Evolutionary conservation across 352 stramenopile genomes (phyloP).

Genomic region (Phytopythium litorale): DNA sequence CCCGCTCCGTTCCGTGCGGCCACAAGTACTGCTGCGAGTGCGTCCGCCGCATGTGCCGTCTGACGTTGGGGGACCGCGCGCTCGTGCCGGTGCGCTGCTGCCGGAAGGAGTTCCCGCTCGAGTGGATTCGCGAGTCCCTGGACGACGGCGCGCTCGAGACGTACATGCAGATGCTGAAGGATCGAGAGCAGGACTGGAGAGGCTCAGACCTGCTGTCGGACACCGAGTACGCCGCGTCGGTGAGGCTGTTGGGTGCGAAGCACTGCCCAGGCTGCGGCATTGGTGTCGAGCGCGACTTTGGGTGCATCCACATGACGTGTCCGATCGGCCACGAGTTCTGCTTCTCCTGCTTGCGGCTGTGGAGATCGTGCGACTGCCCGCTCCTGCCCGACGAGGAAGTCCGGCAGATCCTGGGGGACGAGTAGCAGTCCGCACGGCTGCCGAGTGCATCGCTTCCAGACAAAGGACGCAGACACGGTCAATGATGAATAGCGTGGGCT

Average conservation of each 20-base stretch:
- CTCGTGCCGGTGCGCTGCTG: slow-evolving; percentile 71
- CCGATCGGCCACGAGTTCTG: slow-evolving; percentile 74
- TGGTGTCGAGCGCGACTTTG: slow-evolving; percentile 62
- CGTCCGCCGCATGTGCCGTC: slow-evolving; percentile 50
- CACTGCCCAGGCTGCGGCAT: slow-evolving; percentile 75
- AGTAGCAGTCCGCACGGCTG: slow-evolving; percentile 4
- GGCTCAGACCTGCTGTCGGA: slow-evolving; percentile 56
- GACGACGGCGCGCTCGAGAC: slow-evolving; percentile 23
- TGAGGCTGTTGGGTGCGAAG: slow-evolving; percentile 46
- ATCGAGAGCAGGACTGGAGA: slow-evolving; percentile 64
- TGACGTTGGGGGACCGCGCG: slow-evolving; percentile 52
- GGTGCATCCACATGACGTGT: slow-evolving; percentile 79
- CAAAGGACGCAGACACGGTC: too few relatives aligned
- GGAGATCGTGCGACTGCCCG: slow-evolving; percentile 50
- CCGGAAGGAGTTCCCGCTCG: slow-evolving; percentile 57
- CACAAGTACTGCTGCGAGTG: slow-evolving; percentile 59
- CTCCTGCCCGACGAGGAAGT: slow-evolving; percentile 60
- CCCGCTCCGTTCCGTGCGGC: slow-evolving; percentile 45
- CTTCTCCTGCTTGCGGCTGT: slow-evolving; percentile 55
- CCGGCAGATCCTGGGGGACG: slow-evolving; percentile 42
- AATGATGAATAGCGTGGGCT: too few relatives aligned
- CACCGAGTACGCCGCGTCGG: slow-evolving; percentile 46
- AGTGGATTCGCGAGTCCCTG: slow-evolving; percentile 51
- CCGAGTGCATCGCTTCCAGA: background rate
- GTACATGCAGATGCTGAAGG: slow-evolving; percentile 41